Conservation (phyloP, 1,284 basidiomycete genomes). For the Stygiomarasmius scandens region DNA sequence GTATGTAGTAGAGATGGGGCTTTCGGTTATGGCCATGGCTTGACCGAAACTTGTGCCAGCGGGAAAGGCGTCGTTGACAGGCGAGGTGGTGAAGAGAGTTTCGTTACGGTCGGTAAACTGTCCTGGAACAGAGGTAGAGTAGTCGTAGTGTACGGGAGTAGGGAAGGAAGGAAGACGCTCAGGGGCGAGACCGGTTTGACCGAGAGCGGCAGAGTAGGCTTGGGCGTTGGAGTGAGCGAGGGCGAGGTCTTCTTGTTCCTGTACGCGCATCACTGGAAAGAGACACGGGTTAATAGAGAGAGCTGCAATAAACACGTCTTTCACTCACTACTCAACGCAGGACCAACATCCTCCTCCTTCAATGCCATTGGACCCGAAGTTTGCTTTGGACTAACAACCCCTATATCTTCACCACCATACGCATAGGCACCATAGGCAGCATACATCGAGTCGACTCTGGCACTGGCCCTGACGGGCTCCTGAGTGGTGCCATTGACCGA, state of each 20-base stretch:
- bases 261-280: constrained; percentile 61
- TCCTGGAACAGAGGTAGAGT: constrained; percentile 7
- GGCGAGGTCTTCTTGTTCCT: constrained; percentile 34
- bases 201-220: constrained; percentile 37
- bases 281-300: background rate
- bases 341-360: constrained; percentile 66
- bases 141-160: constrained; percentile 24
- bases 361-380: constrained; percentile 66
- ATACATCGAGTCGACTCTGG: constrained; percentile 35
- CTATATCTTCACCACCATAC: constrained; percentile 20
- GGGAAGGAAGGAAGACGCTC: constrained; percentile 20
- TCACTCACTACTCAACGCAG: constrained; percentile 62
- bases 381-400: constrained; percentile 68
- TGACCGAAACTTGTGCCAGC: constrained; percentile 10
- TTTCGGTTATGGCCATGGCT: constrained; percentile 3
- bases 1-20: constrained; percentile 28
- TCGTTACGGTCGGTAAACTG: background rate
- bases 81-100: constrained; percentile 23
- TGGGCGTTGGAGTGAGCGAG: constrained; percentile 38
- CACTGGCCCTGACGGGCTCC: background rate
- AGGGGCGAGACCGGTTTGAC: no score
- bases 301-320: background rate
- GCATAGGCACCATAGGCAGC: constrained; percentile 2
- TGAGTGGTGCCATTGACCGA: no score
- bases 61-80: constrained; percentile 25